These are phyloP conservation scores for Candida maltosa DNA, from an alignment of 805 yeast genomes.

Conservation along the genomic window DNA sequence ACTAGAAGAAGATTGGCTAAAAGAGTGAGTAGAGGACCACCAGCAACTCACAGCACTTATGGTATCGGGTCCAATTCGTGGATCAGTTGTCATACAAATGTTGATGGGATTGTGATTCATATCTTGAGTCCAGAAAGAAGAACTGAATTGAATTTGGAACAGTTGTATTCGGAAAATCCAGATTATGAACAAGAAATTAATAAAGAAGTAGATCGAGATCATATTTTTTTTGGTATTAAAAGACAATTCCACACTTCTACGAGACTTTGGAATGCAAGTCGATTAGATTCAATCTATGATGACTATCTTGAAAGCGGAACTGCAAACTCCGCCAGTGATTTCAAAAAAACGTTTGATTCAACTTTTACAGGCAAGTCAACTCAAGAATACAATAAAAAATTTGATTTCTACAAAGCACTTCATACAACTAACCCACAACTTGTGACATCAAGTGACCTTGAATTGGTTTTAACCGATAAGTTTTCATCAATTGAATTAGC, in stretches of 20 bases:
- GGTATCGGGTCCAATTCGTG: conserved; percentile 67
- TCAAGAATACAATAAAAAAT: conserved; percentile 18
- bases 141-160: conserved; percentile 64
- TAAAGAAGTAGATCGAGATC: conserved; percentile 16
- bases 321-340: background rate
- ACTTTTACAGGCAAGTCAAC: conserved; percentile 9
- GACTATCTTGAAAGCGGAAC: conserved; percentile 1
- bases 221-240: conserved; percentile 45
- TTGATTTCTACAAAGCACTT: conserved; percentile 20
- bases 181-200: conserved; percentile 31
- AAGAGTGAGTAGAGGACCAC: conserved; percentile 51
- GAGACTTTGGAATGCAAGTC: conserved; percentile 2
- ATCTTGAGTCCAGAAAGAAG: conserved; percentile 71
- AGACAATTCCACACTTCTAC: conserved; percentile 36
- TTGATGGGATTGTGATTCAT: conserved; percentile 67
- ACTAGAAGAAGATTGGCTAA: conserved; percentile 41
- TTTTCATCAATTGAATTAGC: conserved; percentile 16
- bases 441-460: conserved; percentile 23
- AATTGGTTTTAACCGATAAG: conserved; percentile 23
- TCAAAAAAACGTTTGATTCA: conserved; percentile 12
- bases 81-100: conserved; percentile 72
- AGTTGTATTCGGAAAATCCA: conserved; percentile 55
- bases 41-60: conserved; percentile 53
- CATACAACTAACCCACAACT: conserved; percentile 23
- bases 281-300: conserved; percentile 3